Conservation (phyloP, 1,284 basidiomycete species). For the Tilletia walkeri region DNA sequence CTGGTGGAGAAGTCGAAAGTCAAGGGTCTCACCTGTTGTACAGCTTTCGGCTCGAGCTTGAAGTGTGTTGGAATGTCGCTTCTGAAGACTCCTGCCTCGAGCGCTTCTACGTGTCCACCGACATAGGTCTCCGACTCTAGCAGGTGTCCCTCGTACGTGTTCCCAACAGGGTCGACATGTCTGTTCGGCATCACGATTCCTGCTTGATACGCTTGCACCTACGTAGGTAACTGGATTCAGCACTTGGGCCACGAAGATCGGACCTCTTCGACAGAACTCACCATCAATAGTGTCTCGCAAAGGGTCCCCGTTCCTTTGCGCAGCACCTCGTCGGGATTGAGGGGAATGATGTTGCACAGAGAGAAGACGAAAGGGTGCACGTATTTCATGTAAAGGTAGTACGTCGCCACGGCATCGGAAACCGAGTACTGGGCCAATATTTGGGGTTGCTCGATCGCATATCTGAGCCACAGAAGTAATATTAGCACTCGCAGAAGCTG, state of each 20-base stretch:
- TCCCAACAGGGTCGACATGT: slow-evolving; percentile 87
- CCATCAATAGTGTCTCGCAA: slow-evolving; percentile 98
- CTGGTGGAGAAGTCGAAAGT: not conserved
- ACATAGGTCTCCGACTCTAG: slow-evolving; percentile 97
- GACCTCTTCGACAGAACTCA: slow-evolving; percentile 53
- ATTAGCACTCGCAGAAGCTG: not conserved
- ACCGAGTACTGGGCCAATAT: slow-evolving; percentile 95
- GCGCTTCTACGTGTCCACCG: slow-evolving; percentile 95
- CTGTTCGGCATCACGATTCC: slow-evolving; percentile 97
- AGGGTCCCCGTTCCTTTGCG: slow-evolving; percentile 94
- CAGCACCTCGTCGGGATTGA: slow-evolving; percentile 93
- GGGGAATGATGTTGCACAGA: slow-evolving; percentile 96
- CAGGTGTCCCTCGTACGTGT: slow-evolving; percentile 92
- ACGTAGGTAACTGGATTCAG: not conserved
- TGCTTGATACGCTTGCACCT: slow-evolving; percentile 77
- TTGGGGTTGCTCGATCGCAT: slow-evolving; percentile 95
- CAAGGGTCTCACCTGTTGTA: slow-evolving; percentile 70
- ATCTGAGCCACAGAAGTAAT: slow-evolving; percentile 61
- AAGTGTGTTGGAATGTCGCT: slow-evolving; percentile 94
- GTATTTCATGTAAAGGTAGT: slow-evolving; percentile 99
- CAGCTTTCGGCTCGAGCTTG: slow-evolving; percentile 84
- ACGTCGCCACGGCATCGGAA: slow-evolving; percentile 98
- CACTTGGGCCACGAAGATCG: not conserved
- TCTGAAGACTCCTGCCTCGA: slow-evolving; percentile 97
- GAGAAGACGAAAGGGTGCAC: slow-evolving; percentile 99